These are phyloP conservation scores for Boletales sp. DNA, from an alignment of 768 basidiomycete species.

Conservation along the genomic window DNA sequence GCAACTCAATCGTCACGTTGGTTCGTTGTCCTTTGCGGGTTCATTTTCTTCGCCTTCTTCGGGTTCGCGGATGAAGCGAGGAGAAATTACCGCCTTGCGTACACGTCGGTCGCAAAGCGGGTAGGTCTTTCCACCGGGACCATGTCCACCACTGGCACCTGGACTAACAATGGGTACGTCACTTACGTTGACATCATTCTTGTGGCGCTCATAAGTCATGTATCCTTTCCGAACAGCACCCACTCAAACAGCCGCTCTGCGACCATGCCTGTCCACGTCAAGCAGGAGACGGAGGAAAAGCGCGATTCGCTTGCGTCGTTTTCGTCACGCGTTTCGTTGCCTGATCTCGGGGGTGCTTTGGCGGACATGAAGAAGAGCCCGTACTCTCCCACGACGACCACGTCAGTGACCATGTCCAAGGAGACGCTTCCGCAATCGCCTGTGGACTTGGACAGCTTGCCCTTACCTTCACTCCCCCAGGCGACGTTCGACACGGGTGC, in stretches of 20 bases:
- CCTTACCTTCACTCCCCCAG: constrained; percentile 19
- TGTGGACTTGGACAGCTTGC: constrained; percentile 10
- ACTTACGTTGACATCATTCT: no score
- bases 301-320: constrained; percentile 49
- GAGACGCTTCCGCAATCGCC: constrained; percentile 25
- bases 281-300: constrained; percentile 42
- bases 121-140: constrained; percentile 31
- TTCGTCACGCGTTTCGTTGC: constrained; percentile 41
- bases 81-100: constrained; percentile 48
- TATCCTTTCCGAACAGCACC: constrained; percentile 9
- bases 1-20: constrained; percentile 45
- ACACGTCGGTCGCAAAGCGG: constrained; percentile 35
- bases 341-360: constrained; percentile 38
- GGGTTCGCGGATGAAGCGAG: constrained; percentile 67
- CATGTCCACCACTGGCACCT: constrained; percentile 20
- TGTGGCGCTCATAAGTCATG: no score
- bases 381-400: constrained; percentile 20
- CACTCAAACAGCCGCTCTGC: constrained; percentile 21
- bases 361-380: constrained; percentile 20
- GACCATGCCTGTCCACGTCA: constrained; percentile 44
- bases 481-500: constrained; percentile 9
- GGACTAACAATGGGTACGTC: constrained; percentile 27
- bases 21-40: constrained; percentile 44
- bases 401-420: constrained; percentile 22
- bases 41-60: constrained; percentile 67